A percentile compares a stretch with the other conserved stretches of the same genome.
Conservation (phyloP, 2,329 filamentous ascomycete genomes). For the Trichoderma atroviride region DNA sequence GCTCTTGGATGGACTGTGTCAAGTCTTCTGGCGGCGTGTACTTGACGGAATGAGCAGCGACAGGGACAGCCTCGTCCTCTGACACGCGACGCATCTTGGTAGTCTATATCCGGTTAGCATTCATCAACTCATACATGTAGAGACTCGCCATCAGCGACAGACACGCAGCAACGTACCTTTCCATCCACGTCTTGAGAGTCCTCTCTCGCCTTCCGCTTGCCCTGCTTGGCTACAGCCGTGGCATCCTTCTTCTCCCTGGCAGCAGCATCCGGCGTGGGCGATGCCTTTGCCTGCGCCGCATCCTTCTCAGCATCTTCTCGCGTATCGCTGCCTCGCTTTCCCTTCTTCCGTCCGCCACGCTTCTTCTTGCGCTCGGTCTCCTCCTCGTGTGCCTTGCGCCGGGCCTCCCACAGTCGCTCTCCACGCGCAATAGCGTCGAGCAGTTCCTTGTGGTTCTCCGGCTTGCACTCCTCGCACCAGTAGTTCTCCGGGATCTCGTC, state of each 20-base stretch:
- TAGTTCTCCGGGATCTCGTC: constrained; percentile 82
- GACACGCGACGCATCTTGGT: constrained; percentile 57
- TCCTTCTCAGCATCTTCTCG: constrained; percentile 62
- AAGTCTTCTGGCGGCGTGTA: constrained; percentile 58
- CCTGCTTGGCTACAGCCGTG: constrained; percentile 47
- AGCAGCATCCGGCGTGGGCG: constrained; percentile 44
- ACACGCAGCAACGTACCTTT: constrained; percentile 47
- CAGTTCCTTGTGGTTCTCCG: constrained; percentile 79
- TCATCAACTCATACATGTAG: background rate
- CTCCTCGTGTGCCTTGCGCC: constrained; percentile 64
- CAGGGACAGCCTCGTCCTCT: constrained; percentile 48
- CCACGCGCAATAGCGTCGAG: constrained; percentile 77
- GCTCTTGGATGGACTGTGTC: constrained; percentile 53
- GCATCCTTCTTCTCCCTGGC: constrained; percentile 57
- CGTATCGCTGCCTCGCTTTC: constrained; percentile 66
- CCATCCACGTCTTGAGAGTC: constrained; percentile 56
- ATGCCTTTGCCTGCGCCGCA: constrained; percentile 41
- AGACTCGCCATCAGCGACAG: background rate
- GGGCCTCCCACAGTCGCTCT: constrained; percentile 83
- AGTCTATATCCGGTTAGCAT: constrained; percentile 40
- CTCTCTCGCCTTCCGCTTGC: constrained; percentile 62
- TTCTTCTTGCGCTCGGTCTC: constrained; percentile 62
- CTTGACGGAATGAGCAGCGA: constrained; percentile 30
- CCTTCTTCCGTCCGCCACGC: constrained; percentile 65
- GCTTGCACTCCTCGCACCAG: constrained; percentile 88